Evolutionary conservation across 345 rosid species (phyloP).

Genomic region (Arabis alpina): DNA sequence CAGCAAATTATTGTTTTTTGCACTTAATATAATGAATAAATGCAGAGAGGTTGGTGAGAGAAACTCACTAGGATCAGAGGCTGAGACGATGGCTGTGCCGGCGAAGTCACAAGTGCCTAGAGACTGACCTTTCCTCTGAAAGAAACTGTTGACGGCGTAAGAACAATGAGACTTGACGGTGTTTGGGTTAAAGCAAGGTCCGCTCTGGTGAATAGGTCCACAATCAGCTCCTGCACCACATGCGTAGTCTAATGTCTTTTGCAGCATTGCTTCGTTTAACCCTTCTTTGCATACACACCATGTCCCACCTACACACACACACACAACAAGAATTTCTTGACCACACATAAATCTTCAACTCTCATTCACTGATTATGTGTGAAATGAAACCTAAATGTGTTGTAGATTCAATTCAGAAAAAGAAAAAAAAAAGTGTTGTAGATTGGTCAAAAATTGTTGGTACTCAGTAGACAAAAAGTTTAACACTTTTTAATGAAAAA

Average conservation of each 20-base stretch:
- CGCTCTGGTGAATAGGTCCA: constrained; percentile 60
- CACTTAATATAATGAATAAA: too few species aligned
- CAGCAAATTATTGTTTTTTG: too few species aligned
- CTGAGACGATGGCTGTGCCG: constrained; percentile 61
- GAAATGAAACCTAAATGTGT: constrained; percentile 14
- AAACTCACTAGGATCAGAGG: constrained; percentile 67
- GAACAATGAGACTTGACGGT: constrained; percentile 76
- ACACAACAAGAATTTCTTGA: neutral
- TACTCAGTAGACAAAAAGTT: neutral
- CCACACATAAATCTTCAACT: constrained; percentile 9
- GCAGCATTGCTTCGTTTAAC: constrained; percentile 54
- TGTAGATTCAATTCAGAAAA: too few species aligned
- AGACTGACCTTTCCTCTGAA: constrained; percentile 76
- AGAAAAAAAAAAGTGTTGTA: too few species aligned
- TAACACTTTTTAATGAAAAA: constrained; percentile 27
- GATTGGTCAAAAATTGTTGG: too few species aligned
- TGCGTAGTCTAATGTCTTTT: constrained; percentile 88
- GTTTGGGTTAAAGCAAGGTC: constrained; percentile 76
- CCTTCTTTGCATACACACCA: constrained; percentile 93
- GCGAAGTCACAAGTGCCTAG: constrained; percentile 83
- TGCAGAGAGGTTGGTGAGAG: neutral
- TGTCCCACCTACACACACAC: constrained; percentile 51
- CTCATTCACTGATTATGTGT: constrained; percentile 7
- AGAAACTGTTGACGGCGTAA: constrained; percentile 91
- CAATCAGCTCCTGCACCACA: constrained; percentile 99